Percentiles rank a stretch among this genome's conserved stretches.
Conservation (phyloP, 805 yeast genomes). For the Wickerhamiella nectarea region DNA sequence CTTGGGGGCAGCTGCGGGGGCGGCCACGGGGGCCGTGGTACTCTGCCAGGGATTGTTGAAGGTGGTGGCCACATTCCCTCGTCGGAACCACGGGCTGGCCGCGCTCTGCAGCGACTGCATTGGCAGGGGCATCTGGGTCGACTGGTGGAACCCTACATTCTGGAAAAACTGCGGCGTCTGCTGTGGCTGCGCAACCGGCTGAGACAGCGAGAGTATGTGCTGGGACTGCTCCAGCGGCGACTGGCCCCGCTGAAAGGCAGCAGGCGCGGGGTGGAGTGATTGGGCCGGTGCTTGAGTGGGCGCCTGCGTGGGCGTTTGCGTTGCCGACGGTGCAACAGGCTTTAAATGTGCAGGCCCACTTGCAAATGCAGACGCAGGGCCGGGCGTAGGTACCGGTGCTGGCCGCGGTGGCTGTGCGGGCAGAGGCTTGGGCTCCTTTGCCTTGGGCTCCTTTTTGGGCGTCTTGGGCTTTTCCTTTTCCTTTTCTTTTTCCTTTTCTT, state of each 20-base stretch:
- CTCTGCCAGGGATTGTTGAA: background rate
- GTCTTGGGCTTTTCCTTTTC: conserved; percentile 8
- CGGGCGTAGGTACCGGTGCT: background rate
- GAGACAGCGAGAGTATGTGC: background rate
- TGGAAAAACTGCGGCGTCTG: background rate
- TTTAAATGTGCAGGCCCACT: too few relatives aligned
- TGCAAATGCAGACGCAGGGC: too few relatives aligned
- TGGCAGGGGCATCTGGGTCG: background rate
- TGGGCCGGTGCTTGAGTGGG: too few relatives aligned
- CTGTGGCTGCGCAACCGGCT: background rate
- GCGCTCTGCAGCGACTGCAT: background rate
- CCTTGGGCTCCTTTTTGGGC: conserved; percentile 7
- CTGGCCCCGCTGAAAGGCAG: background rate
- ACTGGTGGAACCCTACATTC: background rate
- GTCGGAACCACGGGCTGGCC: background rate
- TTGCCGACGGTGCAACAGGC: too few relatives aligned
- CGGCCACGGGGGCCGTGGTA: background rate
- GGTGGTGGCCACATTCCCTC: background rate
- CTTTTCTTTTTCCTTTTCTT: conserved; percentile 18
- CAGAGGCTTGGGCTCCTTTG: background rate
- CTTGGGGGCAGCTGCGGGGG: background rate
- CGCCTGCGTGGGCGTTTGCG: too few relatives aligned
- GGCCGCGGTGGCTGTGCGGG: conserved; percentile 8
- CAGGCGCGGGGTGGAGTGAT: too few relatives aligned
- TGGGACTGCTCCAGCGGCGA: background rate